Conservation (phyloP, 2,329 filamentous ascomycete genomes). For the Nectriaceae sp. region DNA sequence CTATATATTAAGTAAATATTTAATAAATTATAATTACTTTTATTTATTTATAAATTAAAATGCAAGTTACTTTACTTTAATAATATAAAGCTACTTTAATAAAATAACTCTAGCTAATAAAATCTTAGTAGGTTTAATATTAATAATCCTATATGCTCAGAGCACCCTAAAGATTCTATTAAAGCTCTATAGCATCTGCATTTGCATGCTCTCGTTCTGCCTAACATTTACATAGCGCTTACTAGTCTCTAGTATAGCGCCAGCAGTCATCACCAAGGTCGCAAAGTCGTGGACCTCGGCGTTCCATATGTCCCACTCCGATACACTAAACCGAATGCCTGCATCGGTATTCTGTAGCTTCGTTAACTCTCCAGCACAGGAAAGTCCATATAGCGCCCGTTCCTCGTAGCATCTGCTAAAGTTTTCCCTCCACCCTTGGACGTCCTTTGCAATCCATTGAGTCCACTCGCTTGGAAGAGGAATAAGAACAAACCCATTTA, state of each 20-base stretch:
- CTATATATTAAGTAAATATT: too few species aligned
- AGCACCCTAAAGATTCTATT: too few species aligned
- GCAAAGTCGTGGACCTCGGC: neutral
- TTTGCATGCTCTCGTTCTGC: too few species aligned
- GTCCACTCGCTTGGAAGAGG: conserved; percentile 12
- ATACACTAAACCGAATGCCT: neutral
- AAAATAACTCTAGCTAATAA: too few species aligned
- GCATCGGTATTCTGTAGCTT: neutral
- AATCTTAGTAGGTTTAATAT: too few species aligned
- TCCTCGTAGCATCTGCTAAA: conserved; percentile 4
- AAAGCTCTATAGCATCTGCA: too few species aligned
- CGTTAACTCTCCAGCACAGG: neutral
- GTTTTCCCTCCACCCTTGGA: conserved; percentile 8
- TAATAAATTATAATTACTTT: too few species aligned
- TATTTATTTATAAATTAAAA: too few species aligned
- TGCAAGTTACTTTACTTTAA: too few species aligned
- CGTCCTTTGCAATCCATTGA: conserved; percentile 9
- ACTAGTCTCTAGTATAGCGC: neutral
- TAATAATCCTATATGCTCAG: too few species aligned
- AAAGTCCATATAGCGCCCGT: conserved; percentile 4
- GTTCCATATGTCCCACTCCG: conserved; percentile 4
- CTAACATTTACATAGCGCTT: neutral
- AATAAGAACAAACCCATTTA: conserved; percentile 10
- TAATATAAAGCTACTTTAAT: too few species aligned
- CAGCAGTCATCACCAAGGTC: conserved; percentile 1